These are phyloP conservation scores for Eragrostis nindensis DNA, from an alignment of 176 grass and related monocot species.

Conservation along the genomic window DNA sequence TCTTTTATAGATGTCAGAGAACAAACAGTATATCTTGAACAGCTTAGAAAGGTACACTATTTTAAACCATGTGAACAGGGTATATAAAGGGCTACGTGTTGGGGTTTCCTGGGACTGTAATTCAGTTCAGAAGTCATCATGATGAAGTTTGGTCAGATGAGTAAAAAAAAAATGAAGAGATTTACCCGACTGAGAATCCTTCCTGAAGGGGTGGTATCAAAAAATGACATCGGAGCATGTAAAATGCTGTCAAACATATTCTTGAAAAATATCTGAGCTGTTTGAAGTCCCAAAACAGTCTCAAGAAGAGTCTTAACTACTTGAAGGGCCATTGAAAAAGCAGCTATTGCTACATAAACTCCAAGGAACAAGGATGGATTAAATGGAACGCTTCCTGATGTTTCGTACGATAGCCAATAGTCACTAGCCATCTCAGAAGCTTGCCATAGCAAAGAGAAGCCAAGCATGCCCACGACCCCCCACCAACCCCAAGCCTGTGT, in stretches of 20 bases:
- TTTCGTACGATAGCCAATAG: constrained; percentile 94
- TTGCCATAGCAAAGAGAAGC: constrained; percentile 65
- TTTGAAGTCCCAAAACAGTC: constrained; percentile 77
- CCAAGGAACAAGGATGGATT: constrained; percentile 72
- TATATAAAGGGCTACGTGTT: not conserved
- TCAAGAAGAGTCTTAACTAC: constrained; percentile 66
- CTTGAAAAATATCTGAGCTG: constrained; percentile 85
- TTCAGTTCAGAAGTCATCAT: not conserved
- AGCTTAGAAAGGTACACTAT: not conserved
- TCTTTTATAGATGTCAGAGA: not conserved
- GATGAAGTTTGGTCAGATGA: not conserved
- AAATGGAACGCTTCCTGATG: constrained; percentile 55
- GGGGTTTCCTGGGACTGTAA: constrained; percentile 1
- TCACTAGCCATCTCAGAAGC: constrained; percentile 73
- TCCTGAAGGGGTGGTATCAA: constrained; percentile 93
- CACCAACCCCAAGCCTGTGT: constrained; percentile 97
- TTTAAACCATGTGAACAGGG: not conserved
- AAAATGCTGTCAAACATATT: constrained; percentile 95
- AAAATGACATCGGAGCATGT: constrained; percentile 96
- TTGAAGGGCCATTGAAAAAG: constrained; percentile 62
- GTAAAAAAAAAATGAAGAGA: constrained; percentile 2
- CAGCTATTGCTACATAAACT: constrained; percentile 73
- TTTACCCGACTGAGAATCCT: constrained; percentile 96
- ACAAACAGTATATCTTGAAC: not conserved
- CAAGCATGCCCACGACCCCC: constrained; percentile 52